A percentile compares a stretch with the other conserved stretches of the same genome.
phyloP scores from a whole-genome alignment of 257 asterid genomes.

The Capsicum pubescens region DNA sequence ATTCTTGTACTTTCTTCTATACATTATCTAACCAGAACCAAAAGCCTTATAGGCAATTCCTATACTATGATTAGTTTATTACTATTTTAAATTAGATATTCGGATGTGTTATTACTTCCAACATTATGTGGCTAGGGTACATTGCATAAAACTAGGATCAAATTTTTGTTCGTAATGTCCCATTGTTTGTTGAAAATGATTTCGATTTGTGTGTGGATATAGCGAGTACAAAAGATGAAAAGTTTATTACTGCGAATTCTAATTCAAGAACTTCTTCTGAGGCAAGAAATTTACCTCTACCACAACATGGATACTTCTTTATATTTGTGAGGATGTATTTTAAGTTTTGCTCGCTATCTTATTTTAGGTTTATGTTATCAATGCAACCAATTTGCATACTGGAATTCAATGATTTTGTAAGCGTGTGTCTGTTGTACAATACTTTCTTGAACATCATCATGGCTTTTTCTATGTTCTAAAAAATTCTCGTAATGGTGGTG shows the following conservation, averaged over 20 bases:
- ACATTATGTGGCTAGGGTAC: constrained; percentile 54
- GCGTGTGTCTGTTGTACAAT: constrained; percentile 85
- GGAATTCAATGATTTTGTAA: constrained; percentile 70
- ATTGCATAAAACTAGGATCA: constrained; percentile 64
- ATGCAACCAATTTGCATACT: constrained; percentile 52
- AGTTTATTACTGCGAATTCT: constrained; percentile 93
- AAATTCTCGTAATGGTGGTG: constrained; percentile 62
- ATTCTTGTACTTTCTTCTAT: constrained; percentile 70
- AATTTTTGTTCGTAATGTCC: constrained; percentile 47
- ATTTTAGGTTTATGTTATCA: constrained; percentile 80
- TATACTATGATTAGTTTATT: constrained; percentile 21
- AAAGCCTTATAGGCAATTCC: constrained; percentile 81
- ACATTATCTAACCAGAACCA: constrained; percentile 79
- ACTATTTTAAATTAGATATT: constrained; percentile 24
- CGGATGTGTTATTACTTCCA: constrained; percentile 35
- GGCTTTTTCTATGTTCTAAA: constrained; percentile 75
- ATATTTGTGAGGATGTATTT: neutral
- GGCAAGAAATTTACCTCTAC: constrained; percentile 70
- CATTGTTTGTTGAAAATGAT: constrained; percentile 75
- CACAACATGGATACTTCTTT: constrained; percentile 32
- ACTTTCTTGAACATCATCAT: constrained; percentile 81
- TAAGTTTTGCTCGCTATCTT: constrained; percentile 34
- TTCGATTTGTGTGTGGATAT: constrained; percentile 84
- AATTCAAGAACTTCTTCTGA: constrained; percentile 98
- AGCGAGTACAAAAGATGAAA: constrained; percentile 89